Percentiles rank a stretch among this genome's conserved stretches.
These are phyloP conservation scores for Kluyveromyces starmeri DNA, from an alignment of 805 yeast genomes.

Conservation along the genomic window DNA sequence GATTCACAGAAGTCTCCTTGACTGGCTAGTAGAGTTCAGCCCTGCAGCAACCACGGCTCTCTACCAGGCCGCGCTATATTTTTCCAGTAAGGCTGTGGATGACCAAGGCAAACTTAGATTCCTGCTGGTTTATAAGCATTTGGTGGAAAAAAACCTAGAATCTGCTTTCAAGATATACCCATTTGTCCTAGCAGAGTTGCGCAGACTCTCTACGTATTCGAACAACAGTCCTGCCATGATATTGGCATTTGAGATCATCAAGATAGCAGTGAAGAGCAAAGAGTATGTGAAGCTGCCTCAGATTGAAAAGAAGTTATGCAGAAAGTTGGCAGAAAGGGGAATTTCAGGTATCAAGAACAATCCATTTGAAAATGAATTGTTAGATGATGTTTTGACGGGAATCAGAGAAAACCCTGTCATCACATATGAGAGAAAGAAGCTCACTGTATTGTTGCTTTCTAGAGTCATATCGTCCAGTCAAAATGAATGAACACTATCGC, in stretches of 20 bases:
- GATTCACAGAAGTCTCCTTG: conserved; percentile 32
- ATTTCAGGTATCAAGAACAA: conserved; percentile 11
- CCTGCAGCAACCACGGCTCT: conserved; percentile 28
- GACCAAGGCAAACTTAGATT: conserved; percentile 30
- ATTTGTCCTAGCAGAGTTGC: conserved; percentile 25
- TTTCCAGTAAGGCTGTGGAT: conserved; percentile 28
- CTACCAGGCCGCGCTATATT: conserved; percentile 29
- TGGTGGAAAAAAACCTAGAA: conserved; percentile 27
- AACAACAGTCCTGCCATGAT: conserved; percentile 1
- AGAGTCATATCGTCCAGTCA: conserved; percentile 12
- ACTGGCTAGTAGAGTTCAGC: conserved; percentile 26
- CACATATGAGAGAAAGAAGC: conserved; percentile 19
- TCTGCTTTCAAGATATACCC: conserved; percentile 28
- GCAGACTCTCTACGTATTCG: conserved; percentile 18
- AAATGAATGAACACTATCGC: no score
- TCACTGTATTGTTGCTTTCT: conserved; percentile 15
- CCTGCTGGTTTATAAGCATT: conserved; percentile 25
- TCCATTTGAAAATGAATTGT: conserved; percentile 8
- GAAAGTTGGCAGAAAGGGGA: conserved; percentile 20
- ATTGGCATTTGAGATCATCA: conserved; percentile 27
- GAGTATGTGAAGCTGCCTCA: conserved; percentile 23
- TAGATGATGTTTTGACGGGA: conserved; percentile 8
- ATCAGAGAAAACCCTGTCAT: conserved; percentile 12
- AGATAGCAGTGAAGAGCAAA: conserved; percentile 23
- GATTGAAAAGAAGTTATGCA: conserved; percentile 15